Percentiles rank a stretch among this genome's conserved stretches.
These are phyloP conservation scores for Tubosaeta sp. DNA, from an alignment of 768 basidiomycete species.

Conservation along the genomic window DNA sequence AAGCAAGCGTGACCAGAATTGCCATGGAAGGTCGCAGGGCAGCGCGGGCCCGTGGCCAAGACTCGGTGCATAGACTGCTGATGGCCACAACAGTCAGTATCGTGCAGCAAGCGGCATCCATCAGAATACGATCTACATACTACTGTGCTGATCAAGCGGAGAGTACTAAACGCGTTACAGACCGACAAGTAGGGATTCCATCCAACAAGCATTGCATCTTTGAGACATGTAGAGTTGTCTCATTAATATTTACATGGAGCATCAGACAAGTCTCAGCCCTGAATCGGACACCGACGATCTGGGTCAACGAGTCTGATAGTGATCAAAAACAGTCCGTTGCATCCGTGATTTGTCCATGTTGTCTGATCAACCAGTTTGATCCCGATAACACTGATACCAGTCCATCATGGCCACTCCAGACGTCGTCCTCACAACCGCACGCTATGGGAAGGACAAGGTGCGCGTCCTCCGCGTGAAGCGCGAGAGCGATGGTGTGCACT, in stretches of 20 bases:
- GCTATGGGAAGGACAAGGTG: conserved; percentile 87
- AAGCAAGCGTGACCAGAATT: too few relatives aligned
- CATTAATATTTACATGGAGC: too few relatives aligned
- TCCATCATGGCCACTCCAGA: conserved; percentile 28
- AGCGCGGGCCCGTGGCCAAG: too few relatives aligned
- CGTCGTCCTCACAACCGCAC: conserved; percentile 43
- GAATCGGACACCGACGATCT: background rate
- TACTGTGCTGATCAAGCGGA: background rate
- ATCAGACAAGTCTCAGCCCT: too few relatives aligned
- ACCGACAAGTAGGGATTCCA: background rate
- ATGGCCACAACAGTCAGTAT: too few relatives aligned
- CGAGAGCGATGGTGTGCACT: conserved; percentile 53
- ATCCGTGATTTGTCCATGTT: background rate
- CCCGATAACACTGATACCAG: background rate
- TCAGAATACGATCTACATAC: too few relatives aligned
- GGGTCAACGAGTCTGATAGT: too few relatives aligned
- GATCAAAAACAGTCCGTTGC: too few relatives aligned
- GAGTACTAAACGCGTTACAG: background rate
- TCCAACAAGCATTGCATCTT: background rate
- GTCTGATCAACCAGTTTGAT: background rate
- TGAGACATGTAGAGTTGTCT: background rate
- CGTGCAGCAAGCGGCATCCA: too few relatives aligned
- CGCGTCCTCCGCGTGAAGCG: conserved; percentile 84
- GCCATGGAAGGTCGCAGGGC: too few relatives aligned
- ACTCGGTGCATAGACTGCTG: too few relatives aligned